Percentiles rank a stretch among this genome's conserved stretches.
Evolutionary conservation across 495 filamentous ascomycete genomes (phyloP).

Genomic region (Hapsidospora chrysogenum): DNA sequence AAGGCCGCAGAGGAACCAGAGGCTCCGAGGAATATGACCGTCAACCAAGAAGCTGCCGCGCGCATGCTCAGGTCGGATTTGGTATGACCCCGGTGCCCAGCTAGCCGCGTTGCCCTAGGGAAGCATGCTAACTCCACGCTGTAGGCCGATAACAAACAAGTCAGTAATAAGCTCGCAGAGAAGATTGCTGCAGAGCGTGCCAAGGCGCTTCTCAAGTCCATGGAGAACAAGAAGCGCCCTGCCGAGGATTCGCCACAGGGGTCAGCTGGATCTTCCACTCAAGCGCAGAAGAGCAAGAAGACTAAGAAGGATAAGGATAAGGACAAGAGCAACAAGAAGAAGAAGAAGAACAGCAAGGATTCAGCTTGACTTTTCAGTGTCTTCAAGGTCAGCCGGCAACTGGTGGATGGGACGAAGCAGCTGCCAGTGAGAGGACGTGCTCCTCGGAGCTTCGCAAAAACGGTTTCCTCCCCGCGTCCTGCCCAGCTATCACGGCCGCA

Average conservation of each 20-base stretch:
- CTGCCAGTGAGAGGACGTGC: too few relatives aligned
- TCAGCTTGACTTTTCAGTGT: not conserved
- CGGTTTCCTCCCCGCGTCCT: too few relatives aligned
- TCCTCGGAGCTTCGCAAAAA: too few relatives aligned
- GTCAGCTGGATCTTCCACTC: constrained; percentile 7
- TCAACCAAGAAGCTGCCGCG: constrained; percentile 68
- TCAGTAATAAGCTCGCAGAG: constrained; percentile 23
- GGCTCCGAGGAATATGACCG: constrained; percentile 35
- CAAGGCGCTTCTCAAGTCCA: constrained; percentile 19
- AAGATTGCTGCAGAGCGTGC: constrained; percentile 29
- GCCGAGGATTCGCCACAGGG: constrained; percentile 10
- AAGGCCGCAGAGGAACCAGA: constrained; percentile 39
- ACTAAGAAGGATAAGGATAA: not conserved
- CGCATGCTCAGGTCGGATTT: constrained; percentile 70
- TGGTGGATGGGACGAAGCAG: not conserved
- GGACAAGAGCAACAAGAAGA: not conserved
- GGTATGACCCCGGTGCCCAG: constrained; percentile 26
- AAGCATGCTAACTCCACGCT: not conserved
- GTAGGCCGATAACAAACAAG: constrained; percentile 19
- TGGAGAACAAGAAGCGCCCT: constrained; percentile 20
- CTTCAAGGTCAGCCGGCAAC: too few relatives aligned
- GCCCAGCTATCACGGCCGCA: too few relatives aligned
- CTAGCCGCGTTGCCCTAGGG: not conserved
- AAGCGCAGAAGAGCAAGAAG: constrained; percentile 4
- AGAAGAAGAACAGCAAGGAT: not conserved